Conservation (phyloP, 352 stramenopile species). For the Pythium aquatile region DNA sequence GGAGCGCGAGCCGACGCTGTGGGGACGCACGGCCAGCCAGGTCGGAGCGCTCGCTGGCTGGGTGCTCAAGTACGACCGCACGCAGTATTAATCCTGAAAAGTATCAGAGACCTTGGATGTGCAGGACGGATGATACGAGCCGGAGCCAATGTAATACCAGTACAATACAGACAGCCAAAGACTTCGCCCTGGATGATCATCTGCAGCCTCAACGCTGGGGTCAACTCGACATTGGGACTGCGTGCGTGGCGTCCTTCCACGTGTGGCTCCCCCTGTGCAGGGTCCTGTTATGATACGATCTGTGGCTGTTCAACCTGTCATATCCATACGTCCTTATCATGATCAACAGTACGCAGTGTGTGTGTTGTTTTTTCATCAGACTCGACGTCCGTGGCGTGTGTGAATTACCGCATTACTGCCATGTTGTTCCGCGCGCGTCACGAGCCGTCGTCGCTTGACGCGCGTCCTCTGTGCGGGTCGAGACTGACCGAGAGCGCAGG, state of each 20-base stretch:
- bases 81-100: conserved; percentile 16
- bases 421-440: neutral
- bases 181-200: no score
- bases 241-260: no score
- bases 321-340: neutral
- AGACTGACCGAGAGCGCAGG: neutral
- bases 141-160: no score
- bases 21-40: neutral
- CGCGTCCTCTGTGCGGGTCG: neutral
- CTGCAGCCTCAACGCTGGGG: no score
- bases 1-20: conserved; percentile 10
- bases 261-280: no score
- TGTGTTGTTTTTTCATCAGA: conserved; percentile 10
- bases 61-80: conserved; percentile 25
- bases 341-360: neutral
- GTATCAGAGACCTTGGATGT: neutral
- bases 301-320: neutral
- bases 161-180: no score
- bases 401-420: conserved; percentile 3
- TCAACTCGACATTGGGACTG: no score
- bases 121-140: neutral
- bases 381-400: conserved; percentile 7
- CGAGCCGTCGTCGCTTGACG: conserved; percentile 1
- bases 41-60: conserved; percentile 10
- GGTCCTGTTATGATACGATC: no score